Conservation (phyloP, 2,329 filamentous ascomycete genomes). For the Colletotrichum musae region DNA sequence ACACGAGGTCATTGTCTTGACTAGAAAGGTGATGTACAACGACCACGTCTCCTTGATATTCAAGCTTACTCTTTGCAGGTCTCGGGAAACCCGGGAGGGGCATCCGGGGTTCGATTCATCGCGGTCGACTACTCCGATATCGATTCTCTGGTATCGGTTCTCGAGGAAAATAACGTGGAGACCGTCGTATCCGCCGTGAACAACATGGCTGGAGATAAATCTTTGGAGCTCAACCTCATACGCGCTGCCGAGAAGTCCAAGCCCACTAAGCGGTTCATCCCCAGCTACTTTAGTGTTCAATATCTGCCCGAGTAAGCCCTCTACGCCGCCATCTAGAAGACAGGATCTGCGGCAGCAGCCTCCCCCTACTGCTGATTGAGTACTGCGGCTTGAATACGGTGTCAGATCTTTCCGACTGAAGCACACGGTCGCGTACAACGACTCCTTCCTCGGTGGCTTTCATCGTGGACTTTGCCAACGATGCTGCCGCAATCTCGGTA, state of each 20-base stretch:
- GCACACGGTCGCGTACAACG: constrained; percentile 54
- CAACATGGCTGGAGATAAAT: constrained; percentile 42
- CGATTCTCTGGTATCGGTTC: constrained; percentile 40
- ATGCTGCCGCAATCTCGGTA: constrained; percentile 64
- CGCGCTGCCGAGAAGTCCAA: constrained; percentile 56
- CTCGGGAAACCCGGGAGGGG: constrained; percentile 37
- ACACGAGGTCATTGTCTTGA: constrained; percentile 56
- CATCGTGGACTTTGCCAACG: constrained; percentile 59
- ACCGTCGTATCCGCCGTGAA: constrained; percentile 60
- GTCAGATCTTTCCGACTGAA: constrained; percentile 45
- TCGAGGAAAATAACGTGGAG: constrained; percentile 55
- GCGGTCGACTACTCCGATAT: constrained; percentile 48
- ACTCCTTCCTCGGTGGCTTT: constrained; percentile 60
- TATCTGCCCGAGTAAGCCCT: constrained; percentile 49
- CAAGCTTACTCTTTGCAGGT: constrained; percentile 8
- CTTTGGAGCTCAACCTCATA: constrained; percentile 57
- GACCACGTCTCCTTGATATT: background rate
- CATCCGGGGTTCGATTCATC: constrained; percentile 44
- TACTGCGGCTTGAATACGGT: background rate
- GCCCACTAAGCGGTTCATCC: constrained; percentile 57
- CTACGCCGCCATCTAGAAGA: background rate
- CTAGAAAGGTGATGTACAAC: constrained; percentile 4
- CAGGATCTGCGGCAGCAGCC: too few species aligned
- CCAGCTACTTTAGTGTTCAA: constrained; percentile 57
- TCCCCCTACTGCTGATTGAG: background rate